Evolutionary conservation across 345 rosid genomes (phyloP), one percentile per base, ranked within the genome.

Genomic region (Eucalyptus pumila): DNA sequence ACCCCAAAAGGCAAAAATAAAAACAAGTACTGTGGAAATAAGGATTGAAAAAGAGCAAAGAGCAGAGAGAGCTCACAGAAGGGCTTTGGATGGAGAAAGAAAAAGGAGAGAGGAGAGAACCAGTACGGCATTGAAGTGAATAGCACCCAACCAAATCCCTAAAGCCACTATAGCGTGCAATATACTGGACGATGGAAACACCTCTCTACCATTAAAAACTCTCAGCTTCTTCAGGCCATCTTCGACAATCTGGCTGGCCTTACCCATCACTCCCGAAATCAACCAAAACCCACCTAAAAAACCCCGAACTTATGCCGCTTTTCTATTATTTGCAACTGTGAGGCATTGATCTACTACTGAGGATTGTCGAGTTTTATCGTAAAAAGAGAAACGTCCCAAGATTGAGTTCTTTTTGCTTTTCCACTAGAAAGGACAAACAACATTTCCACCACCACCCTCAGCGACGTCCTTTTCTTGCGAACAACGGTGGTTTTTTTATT

Each of bases 121-220:
- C 58, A 87, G 48, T 14, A 91, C 80, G 89, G 88, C 88, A 88
- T 88, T 93, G 91, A 98, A 91, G 87, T 98, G 99, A 90, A 98
- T 92, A 42, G 94, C 86, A 65, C 99, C 99, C 86, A 98, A 93
- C 99, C 98, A 97, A 42, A 95, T 85, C 12, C 65, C 87, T 47
- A 95, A 45, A 56, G 98, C 95, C 24, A 92, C 9, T 14, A 93
- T 4, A 2, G 95, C 52, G 86, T 92, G 94, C 48, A 93, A 6
- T 14, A 62, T 12, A 89, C 92, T 95, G 16, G 94, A 90, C 8
- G 94, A 88, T 4, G 92, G 85, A 88, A 91, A 92, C 69, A 85
- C 90, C 42, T 94, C 81, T 54, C 42, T 93, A 56, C 48, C 94
- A 60, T 85, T 54, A 27, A 90, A 88, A 16, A 88, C 89, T 76